Conservation (phyloP, 1,284 basidiomycete genomes). For the Trichosporon coremiiforme region DNA sequence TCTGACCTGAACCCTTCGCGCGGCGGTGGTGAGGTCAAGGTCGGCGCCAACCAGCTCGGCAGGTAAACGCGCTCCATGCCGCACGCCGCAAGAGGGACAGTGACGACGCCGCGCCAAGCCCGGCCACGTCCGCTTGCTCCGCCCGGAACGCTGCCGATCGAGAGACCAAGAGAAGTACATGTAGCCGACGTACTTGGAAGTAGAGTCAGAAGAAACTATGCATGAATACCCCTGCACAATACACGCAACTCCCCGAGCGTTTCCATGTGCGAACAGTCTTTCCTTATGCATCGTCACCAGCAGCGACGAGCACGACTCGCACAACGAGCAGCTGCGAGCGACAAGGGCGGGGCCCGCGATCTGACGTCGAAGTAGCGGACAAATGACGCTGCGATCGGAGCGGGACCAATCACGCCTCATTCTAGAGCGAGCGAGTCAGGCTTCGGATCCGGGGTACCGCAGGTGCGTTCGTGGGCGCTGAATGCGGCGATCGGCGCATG, state of each 20-base stretch:
- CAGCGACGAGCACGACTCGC: neutral
- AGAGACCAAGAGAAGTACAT: neutral
- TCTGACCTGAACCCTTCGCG: slow-evolving; percentile 49
- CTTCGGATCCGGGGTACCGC: neutral
- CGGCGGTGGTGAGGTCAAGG: slow-evolving; percentile 40
- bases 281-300: neutral
- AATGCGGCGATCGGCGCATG: neutral
- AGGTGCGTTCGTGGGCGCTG: neutral
- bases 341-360: neutral
- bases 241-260: neutral
- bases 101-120: neutral
- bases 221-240: neutral
- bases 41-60: slow-evolving; percentile 20
- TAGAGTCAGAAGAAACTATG: slow-evolving; percentile 15
- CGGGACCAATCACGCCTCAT: neutral
- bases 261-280: too few relatives aligned
- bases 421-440: neutral
- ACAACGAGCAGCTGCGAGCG: too few relatives aligned
- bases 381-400: neutral
- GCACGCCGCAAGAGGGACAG: neutral
- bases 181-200: neutral
- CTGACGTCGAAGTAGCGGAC: neutral
- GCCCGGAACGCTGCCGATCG: neutral
- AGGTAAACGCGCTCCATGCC: neutral
- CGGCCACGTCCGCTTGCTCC: too few relatives aligned